Evolutionary conservation across 2,329 filamentous ascomycete genomes (phyloP), one percentile per base, ranked within the genome.

Genomic region (Fusarium pininemorale): DNA sequence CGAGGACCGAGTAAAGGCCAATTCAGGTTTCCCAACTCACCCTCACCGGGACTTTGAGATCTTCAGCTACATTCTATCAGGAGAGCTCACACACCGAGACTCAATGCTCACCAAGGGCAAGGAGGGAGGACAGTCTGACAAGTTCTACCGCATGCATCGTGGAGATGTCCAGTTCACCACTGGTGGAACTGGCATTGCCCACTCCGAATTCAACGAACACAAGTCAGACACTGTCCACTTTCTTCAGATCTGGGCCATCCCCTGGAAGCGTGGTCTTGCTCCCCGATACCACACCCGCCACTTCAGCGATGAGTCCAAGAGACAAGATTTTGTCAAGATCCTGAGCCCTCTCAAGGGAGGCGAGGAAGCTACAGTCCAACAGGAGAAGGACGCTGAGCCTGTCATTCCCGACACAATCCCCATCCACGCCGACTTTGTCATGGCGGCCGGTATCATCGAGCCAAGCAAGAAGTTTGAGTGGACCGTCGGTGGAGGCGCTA

Each of bases 101-200:
- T 93, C 90, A 69, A 95, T 97, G 91, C 89, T 94, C 76, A 89
- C 90, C 81, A 94, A 91, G 83, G 90, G 90, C 51, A 83, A 85
- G 26, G 91, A 92, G 79, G 89, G 87, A 28, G 86, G 81, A 22
- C 83, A 85, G 72, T 87, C 88, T 48, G 90, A 93, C 80, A 86
- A 90, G 75, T 94, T 93, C 79, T 93, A 87, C 79, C 86, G 90
- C 39, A 92, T 97, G 86, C 89, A 89, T 78, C 87, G 94, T 42
- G 94, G 94, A 18, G 94, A 97, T 81, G 93, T 97, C 50, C 94
- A 97, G 79, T 97, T 97, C 82, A 97, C 94, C 15, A 95, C 92
- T 20, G 94, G 93, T n/a, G 94, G 94, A 62, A 94, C 90, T 10
- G 91, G 91, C 77, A 90, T 97, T 77, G 90, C 94, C 4, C 94